Conservation (phyloP, 805 yeast species). For the Sungouiella blattae region DNA sequence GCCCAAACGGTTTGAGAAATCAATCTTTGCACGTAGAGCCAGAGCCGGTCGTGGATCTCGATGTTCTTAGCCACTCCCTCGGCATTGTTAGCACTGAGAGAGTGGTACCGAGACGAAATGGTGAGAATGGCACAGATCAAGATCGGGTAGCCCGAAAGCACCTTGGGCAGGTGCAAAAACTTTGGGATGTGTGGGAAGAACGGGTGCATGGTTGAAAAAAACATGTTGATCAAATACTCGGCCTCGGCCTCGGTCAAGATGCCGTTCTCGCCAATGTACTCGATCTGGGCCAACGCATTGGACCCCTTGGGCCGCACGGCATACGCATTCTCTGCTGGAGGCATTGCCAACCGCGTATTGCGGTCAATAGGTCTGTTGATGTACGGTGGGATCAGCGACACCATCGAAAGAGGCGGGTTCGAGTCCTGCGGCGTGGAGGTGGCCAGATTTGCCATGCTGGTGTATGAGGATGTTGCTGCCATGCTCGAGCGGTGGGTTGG, state of each 20-base stretch:
- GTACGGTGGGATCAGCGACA: conserved; percentile 2
- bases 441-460: background rate
- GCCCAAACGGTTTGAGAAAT: conserved; percentile 92
- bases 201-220: conserved; percentile 80
- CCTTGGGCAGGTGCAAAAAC: conserved; percentile 62
- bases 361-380: conserved; percentile 3
- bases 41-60: conserved; percentile 71
- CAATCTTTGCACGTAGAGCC: conserved; percentile 80
- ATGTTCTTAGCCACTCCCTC: conserved; percentile 42
- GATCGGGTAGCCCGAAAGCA: conserved; percentile 75
- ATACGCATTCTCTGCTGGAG: conserved; percentile 39
- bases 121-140: conserved; percentile 78
- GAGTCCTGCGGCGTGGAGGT: background rate
- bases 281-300: conserved; percentile 52
- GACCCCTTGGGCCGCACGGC: conserved; percentile 47
- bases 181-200: conserved; percentile 84
- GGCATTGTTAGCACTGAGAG: conserved; percentile 38
- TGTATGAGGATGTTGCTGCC: background rate
- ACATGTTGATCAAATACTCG: conserved; percentile 50
- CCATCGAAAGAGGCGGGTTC: conserved; percentile 1
- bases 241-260: conserved; percentile 65
- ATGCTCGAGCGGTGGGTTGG: background rate
- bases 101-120: conserved; percentile 73
- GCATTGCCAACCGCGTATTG: conserved; percentile 33
- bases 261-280: conserved; percentile 58